phyloP scores from a whole-genome alignment of 805 yeast genomes.

The Zygotorulaspora chibaensis region DNA sequence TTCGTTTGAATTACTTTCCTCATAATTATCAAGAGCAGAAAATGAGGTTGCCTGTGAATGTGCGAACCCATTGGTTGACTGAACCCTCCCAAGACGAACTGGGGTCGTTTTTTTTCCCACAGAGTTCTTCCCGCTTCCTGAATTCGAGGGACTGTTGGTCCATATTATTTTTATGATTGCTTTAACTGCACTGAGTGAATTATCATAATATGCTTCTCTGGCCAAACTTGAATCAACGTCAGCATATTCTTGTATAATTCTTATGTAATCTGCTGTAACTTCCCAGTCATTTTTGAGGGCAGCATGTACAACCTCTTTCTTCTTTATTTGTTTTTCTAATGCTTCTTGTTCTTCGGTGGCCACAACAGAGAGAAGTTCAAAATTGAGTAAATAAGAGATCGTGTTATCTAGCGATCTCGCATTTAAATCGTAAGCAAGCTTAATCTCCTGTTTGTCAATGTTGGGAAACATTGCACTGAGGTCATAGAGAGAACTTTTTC shows the following conservation, averaged over 20 bases:
- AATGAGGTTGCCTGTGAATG: constrained; percentile 11
- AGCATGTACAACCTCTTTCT: neutral
- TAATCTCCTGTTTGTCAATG: constrained; percentile 31
- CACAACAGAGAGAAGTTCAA: constrained; percentile 16
- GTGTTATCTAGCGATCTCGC: constrained; percentile 31
- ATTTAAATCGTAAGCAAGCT: constrained; percentile 29
- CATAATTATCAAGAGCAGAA: constrained; percentile 2
- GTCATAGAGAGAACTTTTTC: constrained; percentile 11
- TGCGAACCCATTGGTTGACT: constrained; percentile 26
- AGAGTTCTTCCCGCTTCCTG: neutral
- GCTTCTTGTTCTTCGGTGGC: constrained; percentile 12
- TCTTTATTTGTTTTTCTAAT: constrained; percentile 13
- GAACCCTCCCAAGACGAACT: constrained; percentile 36
- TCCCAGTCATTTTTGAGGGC: constrained; percentile 12
- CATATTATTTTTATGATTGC: constrained; percentile 39
- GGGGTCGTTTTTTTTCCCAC: constrained; percentile 6
- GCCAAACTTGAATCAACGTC: constrained; percentile 19
- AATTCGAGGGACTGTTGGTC: neutral
- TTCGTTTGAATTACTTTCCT: neutral
- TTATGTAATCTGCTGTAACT: constrained; percentile 16
- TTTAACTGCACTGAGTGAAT: constrained; percentile 28
- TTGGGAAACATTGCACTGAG: constrained; percentile 47
- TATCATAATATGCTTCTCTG: constrained; percentile 28
- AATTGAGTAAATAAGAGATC: constrained; percentile 18
- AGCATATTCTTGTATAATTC: constrained; percentile 21